Base-by-base conservation (phyloP, 257 asterid genomes). In the Petunia secreta region DNA sequence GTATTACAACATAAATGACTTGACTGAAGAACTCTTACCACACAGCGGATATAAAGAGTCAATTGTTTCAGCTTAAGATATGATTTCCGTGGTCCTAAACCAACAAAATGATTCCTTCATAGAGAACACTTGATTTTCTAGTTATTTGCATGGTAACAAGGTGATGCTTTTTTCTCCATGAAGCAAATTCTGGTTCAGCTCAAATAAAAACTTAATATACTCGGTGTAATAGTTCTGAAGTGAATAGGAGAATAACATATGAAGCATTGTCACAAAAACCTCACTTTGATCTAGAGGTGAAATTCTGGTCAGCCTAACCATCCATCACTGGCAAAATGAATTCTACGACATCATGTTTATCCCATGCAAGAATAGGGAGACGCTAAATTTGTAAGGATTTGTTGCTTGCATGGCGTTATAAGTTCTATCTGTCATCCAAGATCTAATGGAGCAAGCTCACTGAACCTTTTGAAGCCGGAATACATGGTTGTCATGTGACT, bases 121-220 rank as follows among this genome's bases (percentile, higher is more conserved):
- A 3, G 3, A 52, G 55, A 52, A 52, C 11, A 39, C 16, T 69
- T 69, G 59, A 69, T 44, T 25, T 16, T 46, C 58, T 9, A 46
- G 15, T 46, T 69, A 46, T 46, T 46, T 41, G 59, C 59, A 46
- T 25, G 57, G 34, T 69, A 41, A 71, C 77, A 6, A 48, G 48
- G 59, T 41, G 77, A 71, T 25, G 16, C 41, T 69, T 69, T 69
- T 69, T 25, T 46, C 59, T 25, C 75, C 75, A 16, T 68, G 75
- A 71, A 71, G 44, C 44, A 71, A 71, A 71, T 71, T 48, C 44
- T 25, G 5, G 48, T 64, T 64, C 25, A 71, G 60, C 38, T 71
- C 6, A 11, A 48, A 10, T n/a, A 71, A 11, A 48, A 48, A 48
- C 59, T 46, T 71, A 69, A 1, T 48, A 46, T 46, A 10, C 41